Conservation (phyloP, 768 basidiomycete species). For the Serendipita sp. region DNA sequence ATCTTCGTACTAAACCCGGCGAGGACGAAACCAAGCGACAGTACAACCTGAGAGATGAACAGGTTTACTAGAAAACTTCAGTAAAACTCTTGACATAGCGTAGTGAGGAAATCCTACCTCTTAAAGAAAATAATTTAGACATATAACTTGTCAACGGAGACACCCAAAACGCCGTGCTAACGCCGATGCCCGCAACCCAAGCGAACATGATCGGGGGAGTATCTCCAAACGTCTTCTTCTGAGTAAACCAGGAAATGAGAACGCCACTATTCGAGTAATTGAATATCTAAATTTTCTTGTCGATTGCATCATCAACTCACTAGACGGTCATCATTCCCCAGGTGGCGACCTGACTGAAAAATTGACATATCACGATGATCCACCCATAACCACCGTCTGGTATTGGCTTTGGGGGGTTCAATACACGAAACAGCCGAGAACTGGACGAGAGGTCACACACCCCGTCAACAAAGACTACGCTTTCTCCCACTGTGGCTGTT, state of each 20-base stretch:
- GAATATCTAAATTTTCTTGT: background rate
- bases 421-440: too few relatives aligned
- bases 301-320: background rate
- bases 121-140: constrained; percentile 9
- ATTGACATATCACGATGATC: background rate
- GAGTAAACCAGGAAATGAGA: background rate
- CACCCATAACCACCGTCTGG: background rate
- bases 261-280: background rate
- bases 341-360: background rate
- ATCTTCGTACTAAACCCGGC: constrained; percentile 16
- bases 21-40: constrained; percentile 12
- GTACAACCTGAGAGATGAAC: constrained; percentile 12
- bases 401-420: background rate
- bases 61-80: constrained; percentile 14
- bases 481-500: too few relatives aligned
- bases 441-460: too few relatives aligned
- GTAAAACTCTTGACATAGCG: background rate
- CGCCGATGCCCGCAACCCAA: constrained; percentile 15
- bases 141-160: constrained; percentile 17
- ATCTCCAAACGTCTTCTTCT: background rate
- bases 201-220: constrained; percentile 12
- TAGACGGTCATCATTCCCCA: constrained; percentile 1
- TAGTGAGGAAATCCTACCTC: background rate
- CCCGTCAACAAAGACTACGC: too few relatives aligned
- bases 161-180: constrained; percentile 13